Percentiles rank a stretch among this genome's conserved stretches.
These are phyloP conservation scores for Paspalum notatum DNA, from an alignment of 176 grass and related monocot genomes.

Conservation along the genomic window DNA sequence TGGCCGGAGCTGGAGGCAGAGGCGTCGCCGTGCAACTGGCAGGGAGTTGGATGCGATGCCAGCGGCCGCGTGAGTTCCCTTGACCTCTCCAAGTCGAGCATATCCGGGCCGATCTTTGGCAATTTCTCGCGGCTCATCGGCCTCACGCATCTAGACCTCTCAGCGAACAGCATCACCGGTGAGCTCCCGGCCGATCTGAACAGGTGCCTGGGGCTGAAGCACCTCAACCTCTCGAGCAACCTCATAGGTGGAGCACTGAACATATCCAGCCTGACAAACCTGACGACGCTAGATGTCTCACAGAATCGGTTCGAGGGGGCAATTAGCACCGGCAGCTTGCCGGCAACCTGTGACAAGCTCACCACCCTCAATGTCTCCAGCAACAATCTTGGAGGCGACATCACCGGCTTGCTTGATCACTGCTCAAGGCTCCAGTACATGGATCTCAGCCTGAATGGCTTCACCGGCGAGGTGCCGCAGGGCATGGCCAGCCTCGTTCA, in stretches of 20 bases:
- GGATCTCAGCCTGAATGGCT: conserved; percentile 57
- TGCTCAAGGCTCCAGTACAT: conserved; percentile 41
- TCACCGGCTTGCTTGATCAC: conserved; percentile 32
- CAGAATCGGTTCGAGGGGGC: conserved; percentile 46
- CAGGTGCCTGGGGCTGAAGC: conserved; percentile 39
- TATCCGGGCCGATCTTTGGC: conserved; percentile 50
- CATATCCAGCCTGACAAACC: conserved; percentile 41
- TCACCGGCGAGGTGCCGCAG: conserved; percentile 46
- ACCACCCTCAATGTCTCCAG: conserved; percentile 48
- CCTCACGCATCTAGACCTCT: conserved; percentile 55
- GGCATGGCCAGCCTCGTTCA: conserved; percentile 38
- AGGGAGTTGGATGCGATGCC: conserved; percentile 40
- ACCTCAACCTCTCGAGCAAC: conserved; percentile 65
- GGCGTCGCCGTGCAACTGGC: conserved; percentile 42
- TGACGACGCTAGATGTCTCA: conserved; percentile 48
- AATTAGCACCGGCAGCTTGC: conserved; percentile 38
- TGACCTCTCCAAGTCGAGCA: conserved; percentile 50
- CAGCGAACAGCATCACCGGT: conserved; percentile 47
- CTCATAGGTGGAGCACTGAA: conserved; percentile 40
- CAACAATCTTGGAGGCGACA: conserved; percentile 46
- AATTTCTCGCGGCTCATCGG: conserved; percentile 46
- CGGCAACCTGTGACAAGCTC: conserved; percentile 38
- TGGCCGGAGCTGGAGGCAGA: conserved; percentile 46
- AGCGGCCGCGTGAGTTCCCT: conserved; percentile 21
- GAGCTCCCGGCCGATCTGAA: conserved; percentile 46